Evolutionary conservation across 176 grass and related monocot genomes (phyloP).

Genomic region (Chloris gayana): DNA sequence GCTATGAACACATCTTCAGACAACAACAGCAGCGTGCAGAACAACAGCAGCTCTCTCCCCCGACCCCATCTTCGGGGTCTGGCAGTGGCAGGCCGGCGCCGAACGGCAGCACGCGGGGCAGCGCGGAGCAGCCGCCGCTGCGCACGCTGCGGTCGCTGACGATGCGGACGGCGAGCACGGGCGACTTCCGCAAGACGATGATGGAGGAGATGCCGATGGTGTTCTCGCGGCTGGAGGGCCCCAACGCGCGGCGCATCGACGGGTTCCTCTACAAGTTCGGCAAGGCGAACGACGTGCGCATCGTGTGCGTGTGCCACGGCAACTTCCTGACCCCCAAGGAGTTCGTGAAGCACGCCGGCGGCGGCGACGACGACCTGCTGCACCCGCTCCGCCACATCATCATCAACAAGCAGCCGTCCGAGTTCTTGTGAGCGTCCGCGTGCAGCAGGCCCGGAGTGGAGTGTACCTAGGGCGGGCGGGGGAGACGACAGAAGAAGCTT

Average conservation of each 20-base stretch:
- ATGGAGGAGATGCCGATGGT: slow-evolving; percentile 97
- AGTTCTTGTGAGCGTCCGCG: slow-evolving; percentile 52
- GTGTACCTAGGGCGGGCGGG: background rate
- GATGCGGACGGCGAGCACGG: slow-evolving; percentile 54
- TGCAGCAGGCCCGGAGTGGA: background rate
- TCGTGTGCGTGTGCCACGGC: slow-evolving; percentile 97
- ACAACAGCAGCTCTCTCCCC: slow-evolving; percentile 20
- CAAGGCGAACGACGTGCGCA: slow-evolving; percentile 78
- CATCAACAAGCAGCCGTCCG: slow-evolving; percentile 53
- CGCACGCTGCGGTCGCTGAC: slow-evolving; percentile 52
- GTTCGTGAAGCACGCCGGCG: slow-evolving; percentile 90
- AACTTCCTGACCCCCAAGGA: slow-evolving; percentile 84
- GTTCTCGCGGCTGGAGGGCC: slow-evolving; percentile 62
- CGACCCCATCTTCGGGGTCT: background rate
- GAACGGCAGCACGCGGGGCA: background rate
- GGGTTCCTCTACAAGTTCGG: slow-evolving; percentile 93
- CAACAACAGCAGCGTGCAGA: background rate
- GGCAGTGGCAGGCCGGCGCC: background rate
- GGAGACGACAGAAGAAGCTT: background rate
- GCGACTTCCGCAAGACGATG: slow-evolving; percentile 72
- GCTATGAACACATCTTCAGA: slow-evolving; percentile 30
- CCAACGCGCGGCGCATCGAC: slow-evolving; percentile 64
- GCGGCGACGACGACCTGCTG: slow-evolving; percentile 57
- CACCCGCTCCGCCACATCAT: slow-evolving; percentile 88
- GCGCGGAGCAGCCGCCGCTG: slow-evolving; percentile 12